Evolutionary conservation across 805 yeast species (phyloP).

Genomic region (Torulaspora maleeae): DNA sequence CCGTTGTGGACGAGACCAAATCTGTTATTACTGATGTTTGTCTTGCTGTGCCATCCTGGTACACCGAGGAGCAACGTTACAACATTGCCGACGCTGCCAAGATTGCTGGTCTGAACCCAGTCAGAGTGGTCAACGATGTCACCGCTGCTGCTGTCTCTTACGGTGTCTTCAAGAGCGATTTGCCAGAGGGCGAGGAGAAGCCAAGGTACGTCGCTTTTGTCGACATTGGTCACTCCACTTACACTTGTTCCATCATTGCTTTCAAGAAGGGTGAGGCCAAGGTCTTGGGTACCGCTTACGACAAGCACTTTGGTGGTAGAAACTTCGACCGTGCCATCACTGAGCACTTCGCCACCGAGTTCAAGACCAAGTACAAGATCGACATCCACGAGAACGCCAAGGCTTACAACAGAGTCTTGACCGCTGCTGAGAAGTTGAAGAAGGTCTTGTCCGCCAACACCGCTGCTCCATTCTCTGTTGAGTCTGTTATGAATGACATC

Average conservation of each 20-base stretch:
- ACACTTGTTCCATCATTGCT: constrained; percentile 82
- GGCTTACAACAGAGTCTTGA: constrained; percentile 88
- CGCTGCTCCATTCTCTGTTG: constrained; percentile 89
- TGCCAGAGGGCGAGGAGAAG: constrained; percentile 78
- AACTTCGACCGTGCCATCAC: constrained; percentile 92
- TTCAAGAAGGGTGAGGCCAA: constrained; percentile 96
- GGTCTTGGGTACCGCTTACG: constrained; percentile 85
- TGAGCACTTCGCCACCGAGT: constrained; percentile 89
- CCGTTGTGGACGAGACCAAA: constrained; percentile 77
- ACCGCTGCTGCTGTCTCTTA: constrained; percentile 99
- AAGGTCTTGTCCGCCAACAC: constrained; percentile 95
- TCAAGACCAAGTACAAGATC: constrained; percentile 86
- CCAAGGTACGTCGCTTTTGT: constrained; percentile 87
- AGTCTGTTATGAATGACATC: constrained; percentile 94
- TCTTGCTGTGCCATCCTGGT: constrained; percentile 96
- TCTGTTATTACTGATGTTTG: constrained; percentile 76
- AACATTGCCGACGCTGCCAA: constrained; percentile 92
- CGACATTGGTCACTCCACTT: constrained; percentile 96
- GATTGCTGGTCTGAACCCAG: constrained; percentile 97
- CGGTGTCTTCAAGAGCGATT: constrained; percentile 96
- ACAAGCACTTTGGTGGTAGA: constrained; percentile 98
- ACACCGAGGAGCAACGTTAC: constrained; percentile 93
- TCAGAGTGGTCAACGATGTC: constrained; percentile 93
- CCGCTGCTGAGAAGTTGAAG: constrained; percentile 90
- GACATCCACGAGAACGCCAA: constrained; percentile 88